Conservation (phyloP, 2,329 filamentous ascomycete species). For the Pseudogymnoascus sp. region DNA sequence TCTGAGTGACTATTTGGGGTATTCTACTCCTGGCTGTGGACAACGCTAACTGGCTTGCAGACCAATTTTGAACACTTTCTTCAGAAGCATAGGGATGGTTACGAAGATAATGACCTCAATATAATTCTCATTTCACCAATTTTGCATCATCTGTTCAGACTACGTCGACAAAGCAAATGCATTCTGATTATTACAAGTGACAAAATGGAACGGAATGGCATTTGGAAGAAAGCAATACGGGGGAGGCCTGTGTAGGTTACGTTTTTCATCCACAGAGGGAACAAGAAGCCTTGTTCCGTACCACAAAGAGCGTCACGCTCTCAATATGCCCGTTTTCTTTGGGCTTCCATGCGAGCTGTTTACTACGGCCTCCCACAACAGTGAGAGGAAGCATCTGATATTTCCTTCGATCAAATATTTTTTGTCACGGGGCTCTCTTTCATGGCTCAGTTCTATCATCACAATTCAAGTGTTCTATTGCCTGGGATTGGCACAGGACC, state of each 20-base stretch:
- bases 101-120: constrained; percentile 7
- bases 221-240: background rate
- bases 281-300: background rate
- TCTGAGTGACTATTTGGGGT: background rate
- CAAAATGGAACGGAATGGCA: background rate
- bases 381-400: background rate
- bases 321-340: background rate
- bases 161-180: background rate
- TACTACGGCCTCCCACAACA: background rate
- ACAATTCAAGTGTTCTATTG: background rate
- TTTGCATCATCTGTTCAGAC: background rate
- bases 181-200: background rate
- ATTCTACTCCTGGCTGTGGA: background rate
- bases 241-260: background rate
- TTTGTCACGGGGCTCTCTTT: background rate
- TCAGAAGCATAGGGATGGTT: constrained; percentile 55
- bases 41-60: background rate
- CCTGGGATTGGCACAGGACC: background rate
- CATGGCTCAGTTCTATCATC: background rate
- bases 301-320: background rate
- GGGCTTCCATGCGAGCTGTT: background rate
- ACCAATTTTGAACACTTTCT: constrained; percentile 29
- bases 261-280: background rate
- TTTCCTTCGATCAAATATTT: background rate
- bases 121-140: background rate